Base-by-base conservation (phyloP, 192 early-diverging fungal species). In the Coemansia sp. region DNA sequence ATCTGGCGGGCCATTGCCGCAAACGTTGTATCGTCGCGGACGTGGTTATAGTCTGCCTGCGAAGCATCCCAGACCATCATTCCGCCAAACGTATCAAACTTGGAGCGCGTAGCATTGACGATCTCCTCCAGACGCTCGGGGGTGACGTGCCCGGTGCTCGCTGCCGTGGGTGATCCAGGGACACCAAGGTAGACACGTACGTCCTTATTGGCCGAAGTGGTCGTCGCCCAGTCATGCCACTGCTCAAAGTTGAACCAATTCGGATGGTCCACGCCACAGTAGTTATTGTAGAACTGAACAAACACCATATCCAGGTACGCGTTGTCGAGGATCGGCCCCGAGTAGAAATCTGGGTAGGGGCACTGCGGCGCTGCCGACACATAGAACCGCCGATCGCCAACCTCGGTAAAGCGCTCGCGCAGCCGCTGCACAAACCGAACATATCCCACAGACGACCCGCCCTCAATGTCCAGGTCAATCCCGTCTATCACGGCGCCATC, bases 261-360 rank as follows among this genome's bases (percentile, higher is more conserved):
- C 41, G 67, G 47, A 33, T 64, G 61, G 45, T 70, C 66, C 5
- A 78, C 55, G 20, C 75, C 67, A 37, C 86, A 89, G 59, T 81
- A 86, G 67, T 89, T 89, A 71, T 89, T 89, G 72, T 89, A 89
- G 47, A 85, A 89, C 62, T 89, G 86, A 1, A 89, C 80, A 76
- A 80, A 84, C 0, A 89, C 68, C 81, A 85, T 75, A 43, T 85
- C 82, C 5, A 82, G 60, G 40, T 78, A 82, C 3, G 84, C 77
- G 20, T 76, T 60, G 37, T 84, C 67, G 4, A 85, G 54, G 14
- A 79, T 67, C 1, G 67, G 66, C 0, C 79, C 81, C 1, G 84
- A 44, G 52, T 85, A 83, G 1, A 73, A 78, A 60, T 89, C 82
- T 11, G 85, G 80, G 48, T 77, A 86, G 2, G 81, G 77, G 34